Base-by-base conservation (phyloP, 1,139 yeast genomes). In the Kodamaea sp. region DNA sequence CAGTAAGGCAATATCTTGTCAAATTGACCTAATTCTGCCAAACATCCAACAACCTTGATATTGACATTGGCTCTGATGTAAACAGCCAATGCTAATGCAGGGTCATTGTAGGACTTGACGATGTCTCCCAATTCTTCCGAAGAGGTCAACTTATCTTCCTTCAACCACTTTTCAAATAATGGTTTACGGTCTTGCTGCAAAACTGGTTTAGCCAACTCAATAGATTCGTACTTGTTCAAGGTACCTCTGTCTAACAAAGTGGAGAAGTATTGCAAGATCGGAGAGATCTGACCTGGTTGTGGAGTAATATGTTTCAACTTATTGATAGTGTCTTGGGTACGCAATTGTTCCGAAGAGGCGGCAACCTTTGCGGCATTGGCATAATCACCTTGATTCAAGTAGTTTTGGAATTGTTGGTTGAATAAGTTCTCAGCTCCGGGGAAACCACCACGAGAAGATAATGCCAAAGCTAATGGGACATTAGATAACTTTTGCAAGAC, bases 41-140 rank as follows among this genome's bases (percentile, higher is more conserved):
- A 74, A 45, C 89, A 80, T 15, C 94, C 80, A 36, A 94, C 95
- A 38, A 92, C 97, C 69, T 94, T 92, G 51, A 88, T 77, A 50
- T 95, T 90, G 35, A 79, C 78, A 47, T 86, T 77, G 25, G 97
- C 83, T 51, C 95, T 80, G 56, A 90, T 73, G 61, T 92, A 94
- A 42, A 94, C 94, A 18, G 95, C 95, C 51, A 94, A 73, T 3
- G 97, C 96, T 48, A 92, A 72, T 20, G 92, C 79, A 16, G 86
- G 66, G 51, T 90, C 97, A 43, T 63, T 65, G 56, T 79, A 80
- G 33, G 95, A 86, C 57, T 92, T 87, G 45, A 92, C 95, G 52
- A 90, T 78, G 57, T 94, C 99, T 66, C 98, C 99, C 49, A 94
- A 76, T 63, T 90, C 97, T 68, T 94, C 99, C 11, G 96, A 87